phyloP scores from a whole-genome alignment of 805 yeast genomes.

The Spathaspora sp. region DNA sequence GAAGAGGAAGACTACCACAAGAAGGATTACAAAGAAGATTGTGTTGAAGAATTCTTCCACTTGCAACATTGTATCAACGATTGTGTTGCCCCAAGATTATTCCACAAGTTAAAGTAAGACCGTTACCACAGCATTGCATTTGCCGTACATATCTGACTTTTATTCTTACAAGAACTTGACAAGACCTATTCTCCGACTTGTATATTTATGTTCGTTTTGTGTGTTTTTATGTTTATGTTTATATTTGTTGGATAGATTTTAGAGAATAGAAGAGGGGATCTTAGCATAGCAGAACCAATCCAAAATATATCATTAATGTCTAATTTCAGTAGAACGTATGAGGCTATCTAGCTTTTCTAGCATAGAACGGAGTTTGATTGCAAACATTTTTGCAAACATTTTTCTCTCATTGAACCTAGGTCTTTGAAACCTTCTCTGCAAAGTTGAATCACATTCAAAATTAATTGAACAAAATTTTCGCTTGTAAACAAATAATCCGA shows the following conservation, averaged over 20 bases:
- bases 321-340: background rate
- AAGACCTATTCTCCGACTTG: background rate
- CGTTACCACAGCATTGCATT: background rate
- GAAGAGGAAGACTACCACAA: constrained; percentile 83
- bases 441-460: too few species aligned
- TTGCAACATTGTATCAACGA: constrained; percentile 90
- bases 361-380: background rate
- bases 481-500: too few species aligned
- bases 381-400: background rate
- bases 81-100: constrained; percentile 86
- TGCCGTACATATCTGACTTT: background rate
- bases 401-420: too few species aligned
- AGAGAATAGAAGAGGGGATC: constrained; percentile 1
- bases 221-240: background rate
- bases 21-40: constrained; percentile 86
- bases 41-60: constrained; percentile 98
- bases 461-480: too few species aligned
- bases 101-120: constrained; percentile 73
- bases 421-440: too few species aligned
- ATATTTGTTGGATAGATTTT: constrained; percentile 1
- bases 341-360: background rate
- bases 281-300: background rate
- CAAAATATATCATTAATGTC: background rate
- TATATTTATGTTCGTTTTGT: background rate
- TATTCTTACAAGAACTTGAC: background rate